Base-by-base conservation (phyloP, 345 rosid genomes). In the Arabidopsis suecica region DNA sequence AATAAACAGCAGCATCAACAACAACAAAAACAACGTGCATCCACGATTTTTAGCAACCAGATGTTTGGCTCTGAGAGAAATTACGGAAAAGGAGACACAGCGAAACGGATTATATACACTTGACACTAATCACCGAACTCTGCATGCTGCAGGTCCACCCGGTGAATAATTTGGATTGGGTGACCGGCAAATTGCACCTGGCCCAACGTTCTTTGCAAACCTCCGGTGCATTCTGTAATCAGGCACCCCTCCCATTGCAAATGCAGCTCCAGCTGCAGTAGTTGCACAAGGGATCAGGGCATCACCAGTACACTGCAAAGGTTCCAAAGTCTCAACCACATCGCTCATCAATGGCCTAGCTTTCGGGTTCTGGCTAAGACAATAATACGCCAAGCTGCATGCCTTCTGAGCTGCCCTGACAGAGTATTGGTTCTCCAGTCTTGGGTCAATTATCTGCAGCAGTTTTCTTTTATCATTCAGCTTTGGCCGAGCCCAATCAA, bases 401-500 rank as follows among this genome's bases (percentile, higher is more conserved):
- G 99, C 97, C 78, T 89, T 95, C 81, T 90, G 96, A 23, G 97
- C 97, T 71, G 97, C 97, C 74, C 89, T 86, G 61, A 88, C 90
- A 1, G 96, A 90, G 83, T 95, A 92, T 77, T 92, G 99, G 72
- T 82, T 83, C 79, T 90, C 93, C 83, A 92, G 81, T 81, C 93
- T 86, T 16, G 93, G 97, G 83, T 95, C 99, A 36, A 92, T 86
- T 83, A 95, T 90, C 74, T 88, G 97, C 70, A 94, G 85, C 68
- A 91, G 61, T 58, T 90, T 94, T 79, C 91, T 84, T 85, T 94
- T 91, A 80, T 94, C 98, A 20, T 91, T 94, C 77, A 95, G 84
- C 82, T 95, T 90, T 5, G 98, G 99, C 57, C 98, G 88, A 65
- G 98, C 98, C 99, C 99, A 95, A 74, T 93, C 99, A 42, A 93